Percentiles rank a stretch among this genome's conserved stretches.
Evolutionary conservation across 768 basidiomycete species (phyloP).

Genomic region (Tubosaeta brunneosetosa): DNA sequence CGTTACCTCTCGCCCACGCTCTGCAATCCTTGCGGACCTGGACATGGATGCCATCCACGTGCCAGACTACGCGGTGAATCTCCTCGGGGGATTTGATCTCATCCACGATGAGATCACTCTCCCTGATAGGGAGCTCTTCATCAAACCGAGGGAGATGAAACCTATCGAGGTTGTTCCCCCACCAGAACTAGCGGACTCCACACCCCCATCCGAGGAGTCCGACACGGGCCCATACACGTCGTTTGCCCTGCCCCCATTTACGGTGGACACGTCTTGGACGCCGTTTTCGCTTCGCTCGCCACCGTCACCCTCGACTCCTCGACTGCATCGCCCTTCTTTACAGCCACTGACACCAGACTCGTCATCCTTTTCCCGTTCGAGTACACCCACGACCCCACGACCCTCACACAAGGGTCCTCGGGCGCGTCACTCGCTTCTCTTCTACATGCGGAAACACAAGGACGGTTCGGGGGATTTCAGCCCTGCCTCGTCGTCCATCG

Average conservation of each 20-base stretch:
- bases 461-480: constrained; percentile 16
- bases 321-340: constrained; percentile 21
- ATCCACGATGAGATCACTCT: constrained; percentile 32
- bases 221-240: constrained; percentile 31
- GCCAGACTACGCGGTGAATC: constrained; percentile 43
- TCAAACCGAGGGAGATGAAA: constrained; percentile 27
- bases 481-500: constrained; percentile 22
- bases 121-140: constrained; percentile 28
- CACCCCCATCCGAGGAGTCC: constrained; percentile 31
- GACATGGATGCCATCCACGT: constrained; percentile 34
- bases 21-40: constrained; percentile 35
- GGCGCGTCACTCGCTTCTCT: constrained; percentile 24
- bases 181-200: constrained; percentile 11
- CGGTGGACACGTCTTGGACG: constrained; percentile 20
- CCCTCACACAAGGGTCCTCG: constrained; percentile 26
- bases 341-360: constrained; percentile 29
- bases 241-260: constrained; percentile 26
- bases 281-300: constrained; percentile 17
- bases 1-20: constrained; percentile 30
- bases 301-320: constrained; percentile 20
- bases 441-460: constrained; percentile 29
- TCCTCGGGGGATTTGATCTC: constrained; percentile 41
- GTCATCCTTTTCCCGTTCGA: constrained; percentile 29
- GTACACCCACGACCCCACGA: constrained; percentile 26
- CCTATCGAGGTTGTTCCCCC: constrained; percentile 27